Evolutionary conservation across 148 eudicot species (phyloP).

Genomic region (Salicornia ramosissima): DNA sequence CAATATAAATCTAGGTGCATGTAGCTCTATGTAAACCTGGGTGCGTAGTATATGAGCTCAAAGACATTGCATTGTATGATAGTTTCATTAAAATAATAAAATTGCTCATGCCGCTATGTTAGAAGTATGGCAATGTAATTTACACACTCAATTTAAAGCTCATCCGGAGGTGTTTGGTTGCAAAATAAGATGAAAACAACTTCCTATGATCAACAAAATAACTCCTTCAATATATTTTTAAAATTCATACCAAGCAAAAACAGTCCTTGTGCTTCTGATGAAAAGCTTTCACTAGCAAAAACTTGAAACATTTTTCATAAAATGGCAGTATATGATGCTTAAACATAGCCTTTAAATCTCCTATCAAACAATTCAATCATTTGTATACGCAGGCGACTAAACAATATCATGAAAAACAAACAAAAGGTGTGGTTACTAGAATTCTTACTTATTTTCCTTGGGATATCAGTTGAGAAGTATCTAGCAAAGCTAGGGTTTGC

Average conservation of each 20-base stretch:
- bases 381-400: background rate
- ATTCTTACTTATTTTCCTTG: background rate
- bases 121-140: background rate
- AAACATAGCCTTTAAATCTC: background rate
- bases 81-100: too few species aligned
- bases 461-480: background rate
- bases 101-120: too few species aligned
- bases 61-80: too few species aligned
- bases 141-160: background rate
- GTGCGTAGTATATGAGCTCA: too few species aligned
- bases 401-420: background rate
- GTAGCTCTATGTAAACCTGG: too few species aligned
- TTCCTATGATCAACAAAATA: background rate
- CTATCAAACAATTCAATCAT: background rate
- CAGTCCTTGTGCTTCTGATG: background rate
- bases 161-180: background rate
- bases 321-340: background rate
- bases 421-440: background rate
- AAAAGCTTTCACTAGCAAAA: background rate
- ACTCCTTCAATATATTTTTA: background rate
- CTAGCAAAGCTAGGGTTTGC: conserved; percentile 1
- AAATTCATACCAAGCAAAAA: background rate
- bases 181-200: background rate
- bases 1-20: too few species aligned
- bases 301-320: background rate